These are phyloP conservation scores for Mytilinidion resinicola DNA, from an alignment of 495 filamentous ascomycete genomes.

Conservation along the genomic window DNA sequence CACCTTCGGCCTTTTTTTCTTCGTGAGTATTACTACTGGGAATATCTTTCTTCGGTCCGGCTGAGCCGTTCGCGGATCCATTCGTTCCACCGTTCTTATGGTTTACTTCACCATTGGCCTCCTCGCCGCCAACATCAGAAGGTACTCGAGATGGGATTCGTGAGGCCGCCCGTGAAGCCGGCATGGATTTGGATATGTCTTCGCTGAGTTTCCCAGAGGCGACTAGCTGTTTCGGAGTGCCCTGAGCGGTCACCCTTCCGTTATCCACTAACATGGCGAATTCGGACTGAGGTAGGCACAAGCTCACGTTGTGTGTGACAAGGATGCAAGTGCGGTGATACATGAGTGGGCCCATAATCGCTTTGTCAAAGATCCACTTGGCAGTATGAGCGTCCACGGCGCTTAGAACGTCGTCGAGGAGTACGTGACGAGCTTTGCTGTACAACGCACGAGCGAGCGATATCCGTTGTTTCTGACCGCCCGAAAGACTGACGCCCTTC, in stretches of 20 bases:
- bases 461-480: constrained; percentile 96
- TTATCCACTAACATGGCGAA: constrained; percentile 84
- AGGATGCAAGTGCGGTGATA: constrained; percentile 81
- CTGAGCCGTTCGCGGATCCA: constrained; percentile 28
- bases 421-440: constrained; percentile 79
- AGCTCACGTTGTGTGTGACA: constrained; percentile 89
- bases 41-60: constrained; percentile 34
- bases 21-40: constrained; percentile 40
- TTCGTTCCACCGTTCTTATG: constrained; percentile 37
- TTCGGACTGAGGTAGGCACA: constrained; percentile 72
- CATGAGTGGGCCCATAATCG: constrained; percentile 89
- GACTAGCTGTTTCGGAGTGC: constrained; percentile 67
- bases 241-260: constrained; percentile 71
- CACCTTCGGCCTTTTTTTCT: constrained; percentile 74
- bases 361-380: constrained; percentile 95
- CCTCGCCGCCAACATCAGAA: constrained; percentile 52
- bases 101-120: constrained; percentile 18
- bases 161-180: constrained; percentile 59
- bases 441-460: constrained; percentile 92
- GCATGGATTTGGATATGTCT: constrained; percentile 66
- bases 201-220: constrained; percentile 80
- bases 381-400: constrained; percentile 98
- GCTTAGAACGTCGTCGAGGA: constrained; percentile 93
- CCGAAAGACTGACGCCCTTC: constrained; percentile 94
- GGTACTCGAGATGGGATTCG: constrained; percentile 65